phyloP scores from a whole-genome alignment of 768 basidiomycete genomes.

The Boletus rubescentipes region DNA sequence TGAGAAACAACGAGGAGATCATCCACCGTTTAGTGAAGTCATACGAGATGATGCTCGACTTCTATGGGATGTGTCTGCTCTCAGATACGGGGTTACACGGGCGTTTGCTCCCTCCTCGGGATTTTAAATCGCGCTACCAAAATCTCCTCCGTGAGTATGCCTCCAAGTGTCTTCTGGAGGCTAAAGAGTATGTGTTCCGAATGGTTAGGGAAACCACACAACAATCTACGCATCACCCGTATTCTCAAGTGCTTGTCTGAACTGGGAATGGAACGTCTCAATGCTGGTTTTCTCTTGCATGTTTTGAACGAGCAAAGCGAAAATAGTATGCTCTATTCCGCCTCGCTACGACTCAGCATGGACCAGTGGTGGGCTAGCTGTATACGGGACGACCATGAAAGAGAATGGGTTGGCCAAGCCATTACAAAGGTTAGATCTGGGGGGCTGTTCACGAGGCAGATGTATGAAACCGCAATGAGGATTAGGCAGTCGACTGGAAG shows the following conservation, averaged over 20 bases:
- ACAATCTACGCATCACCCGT: conserved; percentile 73
- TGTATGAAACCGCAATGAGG: conserved; percentile 52
- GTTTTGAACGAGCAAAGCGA: conserved; percentile 71
- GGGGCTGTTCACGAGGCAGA: conserved; percentile 52
- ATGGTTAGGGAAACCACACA: conserved; percentile 62
- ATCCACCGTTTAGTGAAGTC: conserved; percentile 54
- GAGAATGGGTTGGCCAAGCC: conserved; percentile 51
- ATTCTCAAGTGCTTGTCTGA: conserved; percentile 76
- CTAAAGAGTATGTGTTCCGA: neutral
- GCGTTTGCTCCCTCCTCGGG: conserved; percentile 47
- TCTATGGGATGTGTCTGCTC: conserved; percentile 73
- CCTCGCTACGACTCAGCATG: conserved; percentile 57
- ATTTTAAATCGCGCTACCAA: conserved; percentile 53
- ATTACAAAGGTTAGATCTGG: conserved; percentile 50
- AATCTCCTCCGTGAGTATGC: conserved; percentile 64
- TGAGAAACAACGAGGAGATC: conserved; percentile 50
- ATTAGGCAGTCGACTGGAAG: conserved; percentile 30
- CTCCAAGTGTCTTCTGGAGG: neutral
- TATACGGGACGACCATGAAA: conserved; percentile 58
- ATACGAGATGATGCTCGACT: conserved; percentile 75
- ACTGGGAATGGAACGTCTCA: conserved; percentile 61
- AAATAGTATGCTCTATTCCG: conserved; percentile 47
- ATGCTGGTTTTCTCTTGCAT: conserved; percentile 66
- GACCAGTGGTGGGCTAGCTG: conserved; percentile 80
- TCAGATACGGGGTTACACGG: conserved; percentile 57